Evolutionary conservation across 129 eudicot species (phyloP).

Genomic region (Solidago caesia): DNA sequence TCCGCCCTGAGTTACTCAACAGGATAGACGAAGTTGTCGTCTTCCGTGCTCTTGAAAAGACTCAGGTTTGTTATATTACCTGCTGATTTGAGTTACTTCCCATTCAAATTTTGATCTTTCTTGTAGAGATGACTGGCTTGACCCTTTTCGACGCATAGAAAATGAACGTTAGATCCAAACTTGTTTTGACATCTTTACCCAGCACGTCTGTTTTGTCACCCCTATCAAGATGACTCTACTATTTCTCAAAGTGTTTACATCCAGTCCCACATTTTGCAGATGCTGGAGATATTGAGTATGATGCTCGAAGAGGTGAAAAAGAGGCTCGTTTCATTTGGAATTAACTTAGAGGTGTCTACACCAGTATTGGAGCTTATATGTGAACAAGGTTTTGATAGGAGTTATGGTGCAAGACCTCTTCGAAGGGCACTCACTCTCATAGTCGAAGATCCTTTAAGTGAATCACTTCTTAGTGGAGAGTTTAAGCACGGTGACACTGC

Average conservation of each 20-base stretch:
- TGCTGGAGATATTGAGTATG: conserved; percentile 71
- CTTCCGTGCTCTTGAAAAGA: conserved; percentile 76
- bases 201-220: neutral
- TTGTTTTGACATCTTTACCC: neutral
- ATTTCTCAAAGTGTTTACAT: conserved; percentile 9
- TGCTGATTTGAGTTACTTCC: neutral
- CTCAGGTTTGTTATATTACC: conserved; percentile 57
- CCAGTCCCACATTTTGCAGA: conserved; percentile 35
- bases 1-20: conserved; percentile 84
- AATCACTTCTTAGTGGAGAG: conserved; percentile 62
- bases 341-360: conserved; percentile 63
- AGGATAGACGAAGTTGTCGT: conserved; percentile 90
- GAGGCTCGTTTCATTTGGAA: conserved; percentile 59
- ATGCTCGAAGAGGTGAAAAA: conserved; percentile 75
- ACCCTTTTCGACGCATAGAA: neutral
- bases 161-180: neutral
- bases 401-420: conserved; percentile 87
- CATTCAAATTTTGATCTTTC: neutral
- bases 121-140: neutral
- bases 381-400: conserved; percentile 71
- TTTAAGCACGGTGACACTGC: conserved; percentile 64
- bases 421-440: conserved; percentile 74
- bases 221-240: neutral
- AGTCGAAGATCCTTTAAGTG: conserved; percentile 73
- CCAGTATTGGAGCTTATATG: conserved; percentile 73